Base-by-base conservation (phyloP, 106 monocot species). In the Phalaenopsis aphrodite region DNA sequence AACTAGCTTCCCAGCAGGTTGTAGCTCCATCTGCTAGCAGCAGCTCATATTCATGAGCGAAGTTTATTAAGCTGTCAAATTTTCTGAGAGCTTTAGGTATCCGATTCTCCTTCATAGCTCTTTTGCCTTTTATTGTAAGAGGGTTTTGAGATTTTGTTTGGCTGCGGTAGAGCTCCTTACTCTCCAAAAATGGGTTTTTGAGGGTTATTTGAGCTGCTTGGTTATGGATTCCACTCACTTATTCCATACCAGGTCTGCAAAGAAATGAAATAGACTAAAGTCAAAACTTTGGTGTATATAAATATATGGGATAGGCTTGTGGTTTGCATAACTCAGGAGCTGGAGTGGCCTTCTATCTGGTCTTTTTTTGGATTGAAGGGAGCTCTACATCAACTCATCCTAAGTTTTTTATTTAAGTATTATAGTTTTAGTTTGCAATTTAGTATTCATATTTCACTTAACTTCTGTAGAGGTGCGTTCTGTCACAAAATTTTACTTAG, bases 351-450 rank as follows among this genome's bases (percentile, higher is more conserved):
- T 56, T 41, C 41, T 76, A 38, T 47, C 72, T 85, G 78, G 79
- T 56, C 85, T 42, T 78, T 88, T 38, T 85, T 88, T 88, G 88
- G 88, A 88, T 85, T 88, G 88, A 88, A 88, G 88, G 88, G 88
- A 86, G 88, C 88, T 88, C 88, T 88, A 81, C 85, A 73, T 82
- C 67, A n/a, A 21, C 4, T 1, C n/a, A 23, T 8, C 24, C 30
- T 23, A 45, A 45, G 43, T 45, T 3, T 45, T 45, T 45, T 6
- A 4, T 45, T 45, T 45, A 0, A 45, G 6, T 45, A 4, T 45
- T 45, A 45, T 45, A 45, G 3, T 6, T 45, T 45, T 45, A 45
- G 43, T 45, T 45, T 45, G 43, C 43, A 45, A 12, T 57, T 57
- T 19, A 16, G 57, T 57, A 8, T 0, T 57, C 14, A 55, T 16